Evolutionary conservation across 2,329 filamentous ascomycete species (phyloP).

Genomic region (Aspergillus tanneri): DNA sequence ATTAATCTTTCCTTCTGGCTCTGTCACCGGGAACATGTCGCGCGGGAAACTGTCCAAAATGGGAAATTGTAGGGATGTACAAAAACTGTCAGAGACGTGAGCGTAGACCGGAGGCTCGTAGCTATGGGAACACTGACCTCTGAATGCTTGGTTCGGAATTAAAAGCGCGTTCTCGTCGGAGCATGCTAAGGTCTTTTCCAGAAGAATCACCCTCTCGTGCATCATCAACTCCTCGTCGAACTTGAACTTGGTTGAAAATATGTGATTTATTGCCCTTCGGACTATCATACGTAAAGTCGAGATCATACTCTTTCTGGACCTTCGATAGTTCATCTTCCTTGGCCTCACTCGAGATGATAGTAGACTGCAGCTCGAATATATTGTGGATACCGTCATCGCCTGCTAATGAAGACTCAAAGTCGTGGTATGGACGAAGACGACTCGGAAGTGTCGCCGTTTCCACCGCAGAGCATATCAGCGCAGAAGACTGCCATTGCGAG

Average conservation of each 20-base stretch:
- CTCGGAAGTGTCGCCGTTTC: constrained; percentile 78
- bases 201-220: constrained; percentile 13
- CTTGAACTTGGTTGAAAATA: constrained; percentile 39
- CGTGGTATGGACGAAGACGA: constrained; percentile 47
- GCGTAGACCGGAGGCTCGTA: not conserved
- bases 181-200: constrained; percentile 25
- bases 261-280: constrained; percentile 25
- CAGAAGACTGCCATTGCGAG: constrained; percentile 78
- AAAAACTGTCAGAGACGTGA: constrained; percentile 28
- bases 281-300: constrained; percentile 41
- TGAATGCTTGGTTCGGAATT: constrained; percentile 37
- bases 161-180: constrained; percentile 33
- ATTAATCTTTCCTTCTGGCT: constrained; percentile 47
- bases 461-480: constrained; percentile 70
- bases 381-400: constrained; percentile 68
- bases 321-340: constrained; percentile 19
- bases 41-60: constrained; percentile 78
- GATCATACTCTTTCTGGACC: constrained; percentile 33
- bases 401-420: constrained; percentile 51
- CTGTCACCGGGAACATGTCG: constrained; percentile 60
- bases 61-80: constrained; percentile 63
- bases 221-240: constrained; percentile 29
- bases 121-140: constrained; percentile 23
- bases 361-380: constrained; percentile 72
- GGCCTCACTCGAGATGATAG: constrained; percentile 37